Evolutionary conservation across 352 stramenopile genomes (phyloP).

Genomic region (Globisporangium takayamanum): DNA sequence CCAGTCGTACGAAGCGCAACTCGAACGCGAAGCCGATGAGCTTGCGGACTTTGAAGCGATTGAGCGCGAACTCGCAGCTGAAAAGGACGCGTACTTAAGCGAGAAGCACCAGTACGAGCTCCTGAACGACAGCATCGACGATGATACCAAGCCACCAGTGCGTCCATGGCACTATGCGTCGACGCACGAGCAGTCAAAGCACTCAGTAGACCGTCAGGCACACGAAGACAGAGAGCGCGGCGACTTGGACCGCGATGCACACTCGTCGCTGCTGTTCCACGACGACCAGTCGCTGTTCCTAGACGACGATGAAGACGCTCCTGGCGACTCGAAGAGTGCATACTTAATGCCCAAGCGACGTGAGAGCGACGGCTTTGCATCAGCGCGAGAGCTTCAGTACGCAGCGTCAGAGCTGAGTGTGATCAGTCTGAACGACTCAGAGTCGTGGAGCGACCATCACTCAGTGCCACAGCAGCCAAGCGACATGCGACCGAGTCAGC

Average conservation of each 20-base stretch:
- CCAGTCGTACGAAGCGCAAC: conserved; percentile 47
- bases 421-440: conserved; percentile 76
- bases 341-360: conserved; percentile 10
- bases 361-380: conserved; percentile 18
- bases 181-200: neutral
- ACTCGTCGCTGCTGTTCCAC: conserved; percentile 43
- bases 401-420: conserved; percentile 53
- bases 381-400: conserved; percentile 1
- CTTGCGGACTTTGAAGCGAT: conserved; percentile 76
- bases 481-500: neutral
- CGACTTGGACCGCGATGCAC: conserved; percentile 31
- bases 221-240: conserved; percentile 11
- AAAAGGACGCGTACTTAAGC: conserved; percentile 49
- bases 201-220: neutral
- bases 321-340: conserved; percentile 4
- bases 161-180: neutral
- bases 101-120: conserved; percentile 28
- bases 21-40: conserved; percentile 59
- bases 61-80: conserved; percentile 51
- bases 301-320: conserved; percentile 2
- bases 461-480: neutral
- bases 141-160: neutral
- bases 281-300: conserved; percentile 11
- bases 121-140: conserved; percentile 2
- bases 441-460: conserved; percentile 54